phyloP scores from a whole-genome alignment of 169 alveolate genomes.

The Plasmodium inui region DNA sequence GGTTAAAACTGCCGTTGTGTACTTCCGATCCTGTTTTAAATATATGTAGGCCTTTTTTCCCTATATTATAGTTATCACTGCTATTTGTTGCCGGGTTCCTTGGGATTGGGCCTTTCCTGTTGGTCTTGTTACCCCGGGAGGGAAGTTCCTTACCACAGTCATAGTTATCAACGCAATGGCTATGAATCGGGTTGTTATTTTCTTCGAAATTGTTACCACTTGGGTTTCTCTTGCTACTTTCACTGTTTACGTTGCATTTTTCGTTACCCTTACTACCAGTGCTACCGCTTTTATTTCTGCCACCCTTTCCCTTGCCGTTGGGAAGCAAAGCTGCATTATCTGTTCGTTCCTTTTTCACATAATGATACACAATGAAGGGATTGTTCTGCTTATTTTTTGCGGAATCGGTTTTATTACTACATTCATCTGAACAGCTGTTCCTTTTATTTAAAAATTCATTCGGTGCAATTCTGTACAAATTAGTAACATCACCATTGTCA shows the following conservation, averaged over 20 bases:
- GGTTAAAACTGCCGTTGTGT: conserved; percentile 4
- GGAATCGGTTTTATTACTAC: background rate
- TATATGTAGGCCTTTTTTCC: background rate
- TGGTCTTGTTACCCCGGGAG: background rate
- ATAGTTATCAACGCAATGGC: background rate
- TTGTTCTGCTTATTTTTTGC: conserved; percentile 16
- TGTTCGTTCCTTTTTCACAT: conserved; percentile 15
- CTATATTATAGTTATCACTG: background rate
- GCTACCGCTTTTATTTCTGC: background rate
- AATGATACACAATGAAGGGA: conserved; percentile 32
- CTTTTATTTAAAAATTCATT: conserved; percentile 9
- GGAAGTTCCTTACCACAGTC: background rate
- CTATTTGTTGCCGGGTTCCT: background rate
- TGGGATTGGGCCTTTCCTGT: background rate
- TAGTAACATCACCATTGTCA: background rate
- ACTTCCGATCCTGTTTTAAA: conserved; percentile 13
- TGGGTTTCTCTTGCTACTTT: background rate
- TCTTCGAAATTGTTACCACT: background rate
- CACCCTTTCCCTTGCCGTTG: background rate
- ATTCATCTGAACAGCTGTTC: conserved; percentile 4
- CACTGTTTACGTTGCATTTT: background rate
- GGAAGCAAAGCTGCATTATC: background rate
- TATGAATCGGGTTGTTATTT: background rate
- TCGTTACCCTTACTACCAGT: conserved; percentile 1
- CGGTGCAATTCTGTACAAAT: background rate